A percentile compares a stretch with the other conserved stretches of the same genome.
phyloP scores from a whole-genome alignment of 208 protist genomes.

The Strigomonas oncopelti region DNA sequence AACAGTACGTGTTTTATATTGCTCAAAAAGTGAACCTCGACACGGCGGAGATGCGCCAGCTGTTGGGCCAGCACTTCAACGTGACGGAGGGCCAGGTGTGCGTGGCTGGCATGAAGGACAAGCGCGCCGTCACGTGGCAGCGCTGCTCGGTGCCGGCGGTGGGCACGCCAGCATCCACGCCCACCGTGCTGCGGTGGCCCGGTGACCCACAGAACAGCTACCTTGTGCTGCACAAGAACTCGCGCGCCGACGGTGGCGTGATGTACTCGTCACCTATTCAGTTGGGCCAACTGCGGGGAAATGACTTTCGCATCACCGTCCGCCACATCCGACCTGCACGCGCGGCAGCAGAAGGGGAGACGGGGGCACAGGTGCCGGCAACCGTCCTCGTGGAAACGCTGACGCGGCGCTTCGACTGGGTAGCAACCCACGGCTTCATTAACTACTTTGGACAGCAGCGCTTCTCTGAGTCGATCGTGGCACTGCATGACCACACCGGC shows the following conservation, averaged over 20 bases:
- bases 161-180: background rate
- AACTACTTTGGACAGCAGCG: constrained; percentile 96
- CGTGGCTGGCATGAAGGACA: constrained; percentile 92
- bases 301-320: constrained; percentile 70
- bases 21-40: constrained; percentile 85
- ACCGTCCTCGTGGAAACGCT: constrained; percentile 13
- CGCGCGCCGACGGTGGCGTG: constrained; percentile 2
- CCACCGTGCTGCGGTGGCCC: constrained; percentile 28
- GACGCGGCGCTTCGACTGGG: constrained; percentile 26
- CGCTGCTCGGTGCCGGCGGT: constrained; percentile 52
- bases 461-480: constrained; percentile 61
- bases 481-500: constrained; percentile 63
- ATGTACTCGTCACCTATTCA: constrained; percentile 18
- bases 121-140: constrained; percentile 86
- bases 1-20: constrained; percentile 37
- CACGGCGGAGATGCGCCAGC: constrained; percentile 57
- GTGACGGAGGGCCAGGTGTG: constrained; percentile 47
- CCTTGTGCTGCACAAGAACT: constrained; percentile 14
- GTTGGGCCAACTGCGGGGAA: constrained; percentile 47
- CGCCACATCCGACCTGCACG: constrained; percentile 27
- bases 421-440: constrained; percentile 73
- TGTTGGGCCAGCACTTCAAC: constrained; percentile 47
- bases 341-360: background rate
- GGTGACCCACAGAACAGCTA: constrained; percentile 38
- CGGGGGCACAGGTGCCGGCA: background rate